Evolutionary conservation across 768 basidiomycete genomes (phyloP).

Genomic region (Tulasnella sp.): DNA sequence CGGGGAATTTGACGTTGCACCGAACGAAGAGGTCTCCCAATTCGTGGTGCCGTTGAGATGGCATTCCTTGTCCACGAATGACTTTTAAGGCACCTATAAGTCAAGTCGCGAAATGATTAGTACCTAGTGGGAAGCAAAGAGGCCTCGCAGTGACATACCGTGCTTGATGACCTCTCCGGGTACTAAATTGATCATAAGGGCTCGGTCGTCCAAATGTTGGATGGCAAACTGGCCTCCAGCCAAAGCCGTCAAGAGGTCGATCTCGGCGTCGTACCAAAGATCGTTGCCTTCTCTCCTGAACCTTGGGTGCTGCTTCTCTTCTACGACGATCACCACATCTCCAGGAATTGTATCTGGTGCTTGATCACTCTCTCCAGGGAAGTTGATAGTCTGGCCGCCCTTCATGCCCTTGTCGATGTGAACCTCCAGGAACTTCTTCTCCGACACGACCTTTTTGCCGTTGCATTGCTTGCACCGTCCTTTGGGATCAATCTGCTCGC

Average conservation of each 20-base stretch:
- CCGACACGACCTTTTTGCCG: constrained; percentile 88
- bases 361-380: constrained; percentile 88
- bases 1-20: constrained; percentile 84
- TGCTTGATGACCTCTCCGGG: constrained; percentile 92
- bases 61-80: constrained; percentile 95
- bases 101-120: constrained; percentile 7
- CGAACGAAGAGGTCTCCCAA: constrained; percentile 87
- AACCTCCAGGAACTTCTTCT: constrained; percentile 96
- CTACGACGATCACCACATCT: constrained; percentile 89
- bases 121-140: neutral
- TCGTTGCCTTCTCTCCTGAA: constrained; percentile 88
- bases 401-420: constrained; percentile 99
- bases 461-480: constrained; percentile 89
- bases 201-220: constrained; percentile 89
- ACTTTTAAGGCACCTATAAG: constrained; percentile 75
- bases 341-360: constrained; percentile 82
- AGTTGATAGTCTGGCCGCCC: constrained; percentile 82
- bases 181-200: constrained; percentile 68
- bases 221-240: constrained; percentile 87
- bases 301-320: constrained; percentile 82
- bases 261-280: constrained; percentile 75
- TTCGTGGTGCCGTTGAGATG: constrained; percentile 95
- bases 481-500: constrained; percentile 89
- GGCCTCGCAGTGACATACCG: constrained; percentile 47
- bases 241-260: constrained; percentile 89